These are phyloP conservation scores for Allium cepa DNA, from an alignment of 106 monocot genomes.

Conservation along the genomic window DNA sequence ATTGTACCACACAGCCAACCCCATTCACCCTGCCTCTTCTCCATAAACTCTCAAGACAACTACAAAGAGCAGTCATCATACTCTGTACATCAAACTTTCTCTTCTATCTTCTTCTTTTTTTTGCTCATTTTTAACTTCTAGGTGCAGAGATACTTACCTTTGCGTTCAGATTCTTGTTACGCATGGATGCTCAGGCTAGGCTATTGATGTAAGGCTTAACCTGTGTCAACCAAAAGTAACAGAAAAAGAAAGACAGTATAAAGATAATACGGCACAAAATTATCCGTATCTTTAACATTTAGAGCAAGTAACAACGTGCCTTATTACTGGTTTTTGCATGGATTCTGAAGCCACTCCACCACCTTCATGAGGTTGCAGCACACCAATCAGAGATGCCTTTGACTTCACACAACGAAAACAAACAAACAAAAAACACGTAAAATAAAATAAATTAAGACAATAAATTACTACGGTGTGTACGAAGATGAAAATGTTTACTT, in stretches of 20 bases:
- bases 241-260: constrained; percentile 29
- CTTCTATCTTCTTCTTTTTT: too few species aligned
- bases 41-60: too few species aligned
- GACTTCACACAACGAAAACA: constrained; percentile 20
- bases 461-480: too few species aligned
- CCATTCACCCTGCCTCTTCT: too few species aligned
- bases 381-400: constrained; percentile 19
- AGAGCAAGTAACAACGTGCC: constrained; percentile 29
- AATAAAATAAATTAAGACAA: not conserved
- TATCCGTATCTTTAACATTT: not conserved
- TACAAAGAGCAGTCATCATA: too few species aligned
- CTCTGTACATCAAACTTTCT: too few species aligned
- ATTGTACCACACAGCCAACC: too few species aligned
- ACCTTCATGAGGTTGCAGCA: constrained; percentile 12
- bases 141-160: too few species aligned
- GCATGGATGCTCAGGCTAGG: constrained; percentile 2
- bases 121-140: too few species aligned
- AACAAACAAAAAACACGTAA: not conserved
- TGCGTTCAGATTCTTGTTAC: not conserved
- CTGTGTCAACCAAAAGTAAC: constrained; percentile 21
- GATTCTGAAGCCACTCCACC: constrained; percentile 30
- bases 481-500: too few species aligned
- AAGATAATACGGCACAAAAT: constrained; percentile 29
- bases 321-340: constrained; percentile 24
- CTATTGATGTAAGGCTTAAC: constrained; percentile 38